These are phyloP conservation scores for Medicago lupulina DNA, from an alignment of 306 rosid genomes.

Conservation along the genomic window DNA sequence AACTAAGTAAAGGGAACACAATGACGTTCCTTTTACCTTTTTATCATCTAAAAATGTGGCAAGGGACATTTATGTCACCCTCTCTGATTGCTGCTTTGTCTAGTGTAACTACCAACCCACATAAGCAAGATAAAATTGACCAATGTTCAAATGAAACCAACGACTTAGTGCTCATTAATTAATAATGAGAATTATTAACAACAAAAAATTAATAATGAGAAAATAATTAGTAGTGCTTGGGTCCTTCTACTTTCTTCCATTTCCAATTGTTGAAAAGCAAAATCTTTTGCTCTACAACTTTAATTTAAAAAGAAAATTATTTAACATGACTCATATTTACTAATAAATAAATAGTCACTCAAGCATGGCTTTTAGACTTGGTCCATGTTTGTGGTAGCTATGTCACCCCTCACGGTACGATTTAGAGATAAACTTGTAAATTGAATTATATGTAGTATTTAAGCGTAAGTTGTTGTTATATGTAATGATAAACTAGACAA, in stretches of 20 bases:
- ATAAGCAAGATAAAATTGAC: neutral
- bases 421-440: too few relatives aligned
- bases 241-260: neutral
- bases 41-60: conserved; percentile 31
- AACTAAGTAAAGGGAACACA: conserved; percentile 27
- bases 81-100: conserved; percentile 26
- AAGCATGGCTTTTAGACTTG: too few relatives aligned
- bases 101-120: conserved; percentile 31
- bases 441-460: too few relatives aligned
- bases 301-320: too few relatives aligned
- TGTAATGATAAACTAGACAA: too few relatives aligned
- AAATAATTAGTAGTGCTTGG: neutral
- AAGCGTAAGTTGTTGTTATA: too few relatives aligned
- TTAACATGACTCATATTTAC: too few relatives aligned
- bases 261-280: conserved; percentile 14
- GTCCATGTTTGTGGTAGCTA: too few relatives aligned
- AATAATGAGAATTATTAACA: neutral
- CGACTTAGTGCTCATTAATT: neutral
- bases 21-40: conserved; percentile 39
- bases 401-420: too few relatives aligned
- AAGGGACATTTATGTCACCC: conserved; percentile 11
- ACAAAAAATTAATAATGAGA: neutral
- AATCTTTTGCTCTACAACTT: neutral
- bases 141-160: conserved; percentile 5
- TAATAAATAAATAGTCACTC: too few relatives aligned